Base-by-base conservation (phyloP, 257 asterid genomes). In the Solanum corneliomulleri region DNA sequence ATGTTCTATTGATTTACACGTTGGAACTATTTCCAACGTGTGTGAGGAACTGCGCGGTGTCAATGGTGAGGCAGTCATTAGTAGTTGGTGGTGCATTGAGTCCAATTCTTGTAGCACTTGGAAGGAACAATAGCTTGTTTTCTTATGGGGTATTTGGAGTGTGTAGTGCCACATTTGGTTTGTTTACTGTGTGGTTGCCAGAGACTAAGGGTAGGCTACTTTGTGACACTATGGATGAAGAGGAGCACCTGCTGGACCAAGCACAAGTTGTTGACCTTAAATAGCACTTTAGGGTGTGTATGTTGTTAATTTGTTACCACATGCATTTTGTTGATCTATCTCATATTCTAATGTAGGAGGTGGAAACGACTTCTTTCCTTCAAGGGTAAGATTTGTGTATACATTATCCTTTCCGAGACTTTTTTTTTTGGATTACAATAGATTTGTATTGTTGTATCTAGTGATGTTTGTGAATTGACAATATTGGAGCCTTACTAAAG, bases 21-120 rank as follows among this genome's bases (percentile, higher is more conserved):
- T 14, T 96, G n/a, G 98, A 96, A 87, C 42, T 96, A 72, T 96
- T 95, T 41, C 98, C 98, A 0, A 96, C 98, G 8, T 89, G 93
- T 33, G 95, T 95, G 29, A 87, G 99, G 88, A 96, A 94, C 88
- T 96, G 95, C 1, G 98, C 97, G 1, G 84, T 94, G 88, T 91
- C 99, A 20, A 90, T 95, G 92, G 95, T 91, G 91, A 84, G 98
- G 68, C 97, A 95, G 88, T 92, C 96, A 25, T 33, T 93, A 88
- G 92, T 93, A 45, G 35, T 93, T 12, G 94, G 96, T 8, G 96
- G 95, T 5, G 89, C 87, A 3, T 85, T 96, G 11, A 88, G 93
- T 82, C 96, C 98, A 5, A 58, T 91, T 64, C 77, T 96, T 77
- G 92, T 91, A 52, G 96, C 94, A 0, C 92, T 89, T 2, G 97